A percentile compares a stretch with the other conserved stretches of the same genome.
Conservation (phyloP, 2,329 filamentous ascomycete species). For the Cucurbitaria berberidis region DNA sequence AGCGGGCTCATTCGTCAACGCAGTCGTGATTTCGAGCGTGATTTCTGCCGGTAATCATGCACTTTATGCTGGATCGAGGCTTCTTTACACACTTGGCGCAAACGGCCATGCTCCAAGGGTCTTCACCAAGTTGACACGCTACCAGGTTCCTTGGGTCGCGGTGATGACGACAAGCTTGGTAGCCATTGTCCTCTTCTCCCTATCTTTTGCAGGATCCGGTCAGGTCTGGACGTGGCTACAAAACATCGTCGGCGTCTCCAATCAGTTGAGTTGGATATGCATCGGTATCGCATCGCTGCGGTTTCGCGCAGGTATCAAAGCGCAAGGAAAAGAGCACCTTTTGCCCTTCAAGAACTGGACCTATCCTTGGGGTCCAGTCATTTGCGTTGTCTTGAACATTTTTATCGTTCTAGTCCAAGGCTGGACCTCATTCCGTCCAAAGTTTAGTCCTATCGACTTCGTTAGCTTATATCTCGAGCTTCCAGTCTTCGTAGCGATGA, state of each 20-base stretch:
- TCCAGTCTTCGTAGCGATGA: slow-evolving; percentile 38
- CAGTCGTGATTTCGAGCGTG: slow-evolving; percentile 67
- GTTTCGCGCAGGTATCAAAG: slow-evolving; percentile 55
- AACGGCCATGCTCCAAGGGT: slow-evolving; percentile 73
- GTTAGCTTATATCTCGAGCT: slow-evolving; percentile 57
- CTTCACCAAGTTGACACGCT: slow-evolving; percentile 60
- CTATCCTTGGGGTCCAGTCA: slow-evolving; percentile 59
- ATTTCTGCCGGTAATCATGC: slow-evolving; percentile 64
- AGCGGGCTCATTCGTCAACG: slow-evolving; percentile 69
- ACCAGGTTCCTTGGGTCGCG: slow-evolving; percentile 50
- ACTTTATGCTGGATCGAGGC: slow-evolving; percentile 62
- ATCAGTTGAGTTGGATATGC: slow-evolving; percentile 61
- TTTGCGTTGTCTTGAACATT: slow-evolving; percentile 33
- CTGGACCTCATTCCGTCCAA: slow-evolving; percentile 60
- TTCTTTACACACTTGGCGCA: slow-evolving; percentile 59
- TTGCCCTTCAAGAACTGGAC: slow-evolving; percentile 64
- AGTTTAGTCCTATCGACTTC: slow-evolving; percentile 54
- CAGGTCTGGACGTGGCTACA: slow-evolving; percentile 67
- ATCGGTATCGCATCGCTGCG: slow-evolving; percentile 64
- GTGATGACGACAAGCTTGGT: slow-evolving; percentile 47
- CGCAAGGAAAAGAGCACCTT: slow-evolving; percentile 56
- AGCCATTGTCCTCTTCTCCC: slow-evolving; percentile 49
- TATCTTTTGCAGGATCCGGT: slow-evolving; percentile 51
- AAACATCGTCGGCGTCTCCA: slow-evolving; percentile 67
- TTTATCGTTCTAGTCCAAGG: slow-evolving; percentile 42